Evolutionary conservation across 495 filamentous ascomycete species (phyloP).

Genomic region (Cercophora sp.): DNA sequence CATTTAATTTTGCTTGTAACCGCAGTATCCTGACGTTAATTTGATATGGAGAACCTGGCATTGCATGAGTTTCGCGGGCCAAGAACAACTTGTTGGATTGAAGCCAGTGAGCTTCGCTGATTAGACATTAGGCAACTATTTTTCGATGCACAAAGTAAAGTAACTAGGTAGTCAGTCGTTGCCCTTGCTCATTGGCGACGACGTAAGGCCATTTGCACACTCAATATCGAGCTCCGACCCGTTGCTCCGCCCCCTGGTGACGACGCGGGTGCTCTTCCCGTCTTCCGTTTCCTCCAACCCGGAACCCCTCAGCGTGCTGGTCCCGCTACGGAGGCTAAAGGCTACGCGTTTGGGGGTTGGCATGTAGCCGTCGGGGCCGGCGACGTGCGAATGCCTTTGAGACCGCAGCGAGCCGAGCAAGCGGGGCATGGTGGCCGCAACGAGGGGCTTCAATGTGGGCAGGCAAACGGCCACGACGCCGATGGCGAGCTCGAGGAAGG

Average conservation of each 20-base stretch:
- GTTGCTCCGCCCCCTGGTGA: background rate
- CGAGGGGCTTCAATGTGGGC: slow-evolving; percentile 44
- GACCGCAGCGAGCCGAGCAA: slow-evolving; percentile 9
- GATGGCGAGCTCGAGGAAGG: slow-evolving; percentile 49
- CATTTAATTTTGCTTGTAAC: no score
- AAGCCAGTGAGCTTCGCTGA: background rate
- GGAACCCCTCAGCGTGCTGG: background rate
- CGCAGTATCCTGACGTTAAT: no score
- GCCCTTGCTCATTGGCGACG: background rate
- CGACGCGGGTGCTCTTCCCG: background rate
- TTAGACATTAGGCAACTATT: background rate
- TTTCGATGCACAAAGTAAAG: background rate
- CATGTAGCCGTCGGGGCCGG: background rate
- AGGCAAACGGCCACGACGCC: slow-evolving; percentile 54
- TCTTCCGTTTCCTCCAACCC: background rate
- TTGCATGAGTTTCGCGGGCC: no score
- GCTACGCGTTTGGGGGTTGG: background rate
- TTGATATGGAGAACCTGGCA: no score
- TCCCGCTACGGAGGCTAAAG: background rate
- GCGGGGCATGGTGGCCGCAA: slow-evolving; percentile 18
- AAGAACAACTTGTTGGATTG: no score
- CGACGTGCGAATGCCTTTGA: background rate
- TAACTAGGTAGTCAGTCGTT: background rate
- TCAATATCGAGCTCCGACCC: background rate
- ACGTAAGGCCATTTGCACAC: background rate